Percentiles rank a stretch among this genome's conserved stretches.
Conservation (phyloP, 2,329 filamentous ascomycete species). For the Colletotrichum gigasporum region DNA sequence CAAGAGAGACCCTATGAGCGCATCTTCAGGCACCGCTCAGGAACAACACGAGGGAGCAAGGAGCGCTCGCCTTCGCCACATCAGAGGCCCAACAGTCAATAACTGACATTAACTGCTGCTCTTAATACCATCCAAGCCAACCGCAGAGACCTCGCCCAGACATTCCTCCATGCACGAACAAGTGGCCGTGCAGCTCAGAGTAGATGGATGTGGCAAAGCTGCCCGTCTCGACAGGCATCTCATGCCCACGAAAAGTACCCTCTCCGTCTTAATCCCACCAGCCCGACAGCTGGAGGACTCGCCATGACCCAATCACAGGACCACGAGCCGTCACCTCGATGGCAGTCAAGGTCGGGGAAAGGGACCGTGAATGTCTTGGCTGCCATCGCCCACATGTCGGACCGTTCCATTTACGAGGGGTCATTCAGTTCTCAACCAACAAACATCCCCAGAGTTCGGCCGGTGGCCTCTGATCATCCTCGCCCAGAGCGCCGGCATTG, state of each 20-base stretch:
- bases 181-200: not conserved
- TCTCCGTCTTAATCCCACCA: not conserved
- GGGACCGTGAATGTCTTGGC: constrained; percentile 4
- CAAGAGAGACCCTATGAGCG: not conserved
- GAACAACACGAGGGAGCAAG: not conserved
- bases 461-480: not conserved
- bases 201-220: not conserved
- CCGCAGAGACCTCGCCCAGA: not conserved
- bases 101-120: not conserved
- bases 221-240: constrained; percentile 13
- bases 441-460: not conserved
- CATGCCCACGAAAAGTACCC: not conserved
- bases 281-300: not conserved
- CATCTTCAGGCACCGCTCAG: too few species aligned
- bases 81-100: not conserved
- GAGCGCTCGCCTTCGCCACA: not conserved
- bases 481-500: not conserved
- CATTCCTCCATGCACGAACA: not conserved
- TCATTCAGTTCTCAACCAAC: not conserved
- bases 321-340: not conserved
- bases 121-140: not conserved
- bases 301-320: constrained; percentile 11
- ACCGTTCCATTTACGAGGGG: constrained; percentile 3
- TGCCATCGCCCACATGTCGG: constrained; percentile 25
- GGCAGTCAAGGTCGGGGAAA: not conserved